Percentiles rank a stretch among this genome's conserved stretches.
Evolutionary conservation across 2,329 filamentous ascomycete species (phyloP).

Genomic region (Fusarium hainanense): DNA sequence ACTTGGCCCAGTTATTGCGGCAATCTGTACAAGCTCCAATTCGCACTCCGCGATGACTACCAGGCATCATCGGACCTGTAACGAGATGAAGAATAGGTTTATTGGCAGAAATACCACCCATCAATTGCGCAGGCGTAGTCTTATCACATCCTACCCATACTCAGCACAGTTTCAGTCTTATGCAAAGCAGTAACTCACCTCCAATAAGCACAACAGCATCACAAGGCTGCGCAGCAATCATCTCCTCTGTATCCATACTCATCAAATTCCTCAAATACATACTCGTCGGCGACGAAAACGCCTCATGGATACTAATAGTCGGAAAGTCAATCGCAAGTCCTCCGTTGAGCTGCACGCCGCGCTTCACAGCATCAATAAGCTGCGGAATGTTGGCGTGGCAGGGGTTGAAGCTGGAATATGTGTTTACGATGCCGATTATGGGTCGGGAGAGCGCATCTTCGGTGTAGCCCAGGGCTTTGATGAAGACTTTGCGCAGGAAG

Average conservation of each 20-base stretch:
- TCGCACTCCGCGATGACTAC: constrained; percentile 70
- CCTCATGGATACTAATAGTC: constrained; percentile 77
- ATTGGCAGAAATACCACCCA: constrained; percentile 80
- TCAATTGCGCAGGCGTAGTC: constrained; percentile 77
- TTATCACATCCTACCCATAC: constrained; percentile 72
- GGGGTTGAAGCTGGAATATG: constrained; percentile 77
- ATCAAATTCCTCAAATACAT: constrained; percentile 81
- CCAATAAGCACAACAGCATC: constrained; percentile 76
- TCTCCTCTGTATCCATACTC: constrained; percentile 85
- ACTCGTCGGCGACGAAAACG: constrained; percentile 75
- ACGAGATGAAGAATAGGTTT: constrained; percentile 76
- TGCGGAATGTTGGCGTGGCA: constrained; percentile 79
- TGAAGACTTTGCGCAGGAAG: constrained; percentile 80
- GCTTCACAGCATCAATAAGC: constrained; percentile 75
- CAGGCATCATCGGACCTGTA: constrained; percentile 81
- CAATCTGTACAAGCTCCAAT: constrained; percentile 82
- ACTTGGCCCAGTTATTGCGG: constrained; percentile 77
- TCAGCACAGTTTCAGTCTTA: neutral
- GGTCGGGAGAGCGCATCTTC: constrained; percentile 77
- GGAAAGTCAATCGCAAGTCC: constrained; percentile 78
- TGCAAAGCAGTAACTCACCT: constrained; percentile 53
- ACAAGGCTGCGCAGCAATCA: constrained; percentile 77
- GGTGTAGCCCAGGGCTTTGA: constrained; percentile 79
- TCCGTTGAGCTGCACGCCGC: constrained; percentile 74
- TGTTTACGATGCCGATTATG: constrained; percentile 81